Base-by-base conservation (phyloP, 2,329 filamentous ascomycete genomes). In the Fusarium dlaminii region DNA sequence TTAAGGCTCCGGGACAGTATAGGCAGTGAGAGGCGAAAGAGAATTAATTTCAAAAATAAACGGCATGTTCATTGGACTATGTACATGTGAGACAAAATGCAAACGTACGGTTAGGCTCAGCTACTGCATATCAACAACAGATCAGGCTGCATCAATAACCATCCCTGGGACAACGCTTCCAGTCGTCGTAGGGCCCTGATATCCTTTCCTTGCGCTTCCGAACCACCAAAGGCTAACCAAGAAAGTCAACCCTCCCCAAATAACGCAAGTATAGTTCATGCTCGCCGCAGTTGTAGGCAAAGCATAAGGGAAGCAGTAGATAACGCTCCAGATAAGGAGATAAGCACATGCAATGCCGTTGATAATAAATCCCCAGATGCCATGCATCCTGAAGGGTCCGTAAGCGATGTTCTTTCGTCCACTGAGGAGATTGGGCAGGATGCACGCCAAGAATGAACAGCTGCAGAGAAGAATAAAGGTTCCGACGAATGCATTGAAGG, bases 401-500 rank as follows among this genome's bases (percentile, higher is more conserved):
- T 87, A 89, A 0, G 49, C 80, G 14, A 82, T 75, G 29, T 80
- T 81, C 52, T 76, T 81, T 30, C 81, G 75, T 2, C 81, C 76
- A 0, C 85, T 86, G 0, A 90, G 66, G 2, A 90, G 80, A 69
- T 90, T 86, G 0, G 89, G 88, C 2, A 93, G 80, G 61, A 94
- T 90, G 12, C 90, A 90, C 2, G 89, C 88, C 6, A 92, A 83
- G 78, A 91, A 93, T 9, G 78, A 80, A 42, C 74, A 77, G 40
- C 77, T 82, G 18, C 80, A 83, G 13, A 83, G 75, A 1, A 83
- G 77, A 36, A 84, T 83, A 65, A 83, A 85, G 36, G 79, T 82
- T 15, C 90, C 90, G 13, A 93, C 88, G 32, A 93, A 89, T 0
- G 91, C 91, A 46, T 89, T 87, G 81, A 93, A 94, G 0, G 92